Evolutionary conservation across 176 grass and related monocot species (phyloP), one percentile per base, ranked within the genome.

Genomic region (Elymus sibiricus): DNA sequence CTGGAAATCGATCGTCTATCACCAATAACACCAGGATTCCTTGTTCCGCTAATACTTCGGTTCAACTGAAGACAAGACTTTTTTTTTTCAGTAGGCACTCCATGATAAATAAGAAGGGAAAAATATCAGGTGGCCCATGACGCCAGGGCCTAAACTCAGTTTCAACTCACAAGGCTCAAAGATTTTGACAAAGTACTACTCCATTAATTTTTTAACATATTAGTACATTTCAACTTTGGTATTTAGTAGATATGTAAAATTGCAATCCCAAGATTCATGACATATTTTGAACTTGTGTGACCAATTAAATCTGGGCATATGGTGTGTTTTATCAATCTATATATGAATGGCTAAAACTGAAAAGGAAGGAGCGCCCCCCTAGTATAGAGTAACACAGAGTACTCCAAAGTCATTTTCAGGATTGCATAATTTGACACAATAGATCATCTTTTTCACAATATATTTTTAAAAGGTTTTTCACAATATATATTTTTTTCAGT

Each of bases 1-100:
- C 92, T 92, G 21, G 97, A 98, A 81, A 95, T 87, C 44, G 97
- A 96, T 79, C 94, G 65, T 42, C 92, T 88, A 66, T 98, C 97
- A 79, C 97, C 97, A 92, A 96, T 98, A 84, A 96, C 87, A 49
- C 97, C 97, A 53, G 90, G 84, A 84, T 87, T 90, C 39, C 79
- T 88, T 78, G 72, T 89, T 63, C 87, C 92, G 4, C 61, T 90
- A 82, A 98, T 89, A 86, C 53, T 86, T 90, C 94, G 91, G 90
- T 98, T 96, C 82, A 98, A 83, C 97, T 98, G 92, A 51, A 58
- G 66, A 87, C 32, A 87, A 70, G 44, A 3, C 9, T 74, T 29
- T 63, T 76, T 9, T 56, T 62, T 69, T 25, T 79, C 51, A 87
- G 46, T 46, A 76, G 56, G 66, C 63, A 77, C 12, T 74, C 61